These are phyloP conservation scores for Cytospora mali DNA, from an alignment of 2,329 filamentous ascomycete genomes.

Conservation along the genomic window DNA sequence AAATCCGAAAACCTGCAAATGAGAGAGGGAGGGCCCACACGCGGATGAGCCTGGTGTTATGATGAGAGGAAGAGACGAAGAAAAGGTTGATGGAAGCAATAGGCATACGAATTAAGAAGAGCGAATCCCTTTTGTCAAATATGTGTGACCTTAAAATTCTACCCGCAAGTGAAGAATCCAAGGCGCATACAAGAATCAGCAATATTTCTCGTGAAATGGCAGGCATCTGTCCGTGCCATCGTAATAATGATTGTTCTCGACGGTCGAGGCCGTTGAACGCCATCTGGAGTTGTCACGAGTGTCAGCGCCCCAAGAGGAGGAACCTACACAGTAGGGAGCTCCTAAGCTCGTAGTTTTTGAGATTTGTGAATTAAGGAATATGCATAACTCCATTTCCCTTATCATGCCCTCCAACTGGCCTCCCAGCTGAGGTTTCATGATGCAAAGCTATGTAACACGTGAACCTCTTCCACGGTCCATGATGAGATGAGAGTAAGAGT, in stretches of 20 bases:
- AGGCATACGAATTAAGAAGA: background rate
- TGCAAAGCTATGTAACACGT: constrained; percentile 18
- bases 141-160: background rate
- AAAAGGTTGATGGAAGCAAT: background rate
- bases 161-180: background rate
- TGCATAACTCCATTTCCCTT: constrained; percentile 16
- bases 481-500: constrained; percentile 14
- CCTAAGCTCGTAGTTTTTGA: background rate
- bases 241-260: background rate
- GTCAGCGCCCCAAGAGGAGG: background rate
- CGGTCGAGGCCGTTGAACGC: background rate
- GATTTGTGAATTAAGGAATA: background rate
- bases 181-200: background rate
- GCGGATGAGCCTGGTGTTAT: background rate
- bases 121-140: background rate
- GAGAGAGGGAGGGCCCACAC: background rate
- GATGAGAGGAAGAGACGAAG: background rate
- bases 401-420: constrained; percentile 4
- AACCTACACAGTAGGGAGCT: no score
- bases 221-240: background rate
- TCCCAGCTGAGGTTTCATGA: constrained; percentile 13
- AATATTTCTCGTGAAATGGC: no score
- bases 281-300: background rate
- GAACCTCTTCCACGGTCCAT: constrained; percentile 9
- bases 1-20: background rate